A percentile compares a stretch with the other conserved stretches of the same genome.
Evolutionary conservation across 345 rosid genomes (phyloP).

Genomic region (Eucalyptus viminalis): DNA sequence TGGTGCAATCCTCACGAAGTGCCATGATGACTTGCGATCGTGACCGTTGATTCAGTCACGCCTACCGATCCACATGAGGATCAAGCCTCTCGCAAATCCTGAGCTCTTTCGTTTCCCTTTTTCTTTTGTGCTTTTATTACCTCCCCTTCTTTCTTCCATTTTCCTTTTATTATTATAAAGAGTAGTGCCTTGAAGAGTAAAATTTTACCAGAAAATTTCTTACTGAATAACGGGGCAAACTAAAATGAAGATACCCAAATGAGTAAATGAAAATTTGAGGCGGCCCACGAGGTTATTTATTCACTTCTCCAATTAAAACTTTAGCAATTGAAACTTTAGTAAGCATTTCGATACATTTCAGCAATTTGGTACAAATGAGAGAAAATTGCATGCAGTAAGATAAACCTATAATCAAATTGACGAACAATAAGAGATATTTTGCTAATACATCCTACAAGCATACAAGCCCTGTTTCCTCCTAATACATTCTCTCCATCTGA

Average conservation of each 20-base stretch:
- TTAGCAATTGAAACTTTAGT: background rate
- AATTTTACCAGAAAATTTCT: background rate
- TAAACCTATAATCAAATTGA: background rate
- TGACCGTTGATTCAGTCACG: background rate
- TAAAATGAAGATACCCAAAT: background rate
- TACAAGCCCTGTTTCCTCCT: background rate
- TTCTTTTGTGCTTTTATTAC: background rate
- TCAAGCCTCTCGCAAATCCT: background rate
- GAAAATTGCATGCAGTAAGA: background rate
- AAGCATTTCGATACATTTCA: background rate
- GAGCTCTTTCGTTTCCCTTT: background rate
- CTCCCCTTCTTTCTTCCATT: background rate
- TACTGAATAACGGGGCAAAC: background rate
- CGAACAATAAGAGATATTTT: background rate
- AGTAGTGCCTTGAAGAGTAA: background rate
- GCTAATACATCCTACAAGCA: background rate
- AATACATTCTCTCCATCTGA: background rate
- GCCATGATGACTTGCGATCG: background rate
- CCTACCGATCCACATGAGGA: background rate
- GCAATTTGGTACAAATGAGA: background rate
- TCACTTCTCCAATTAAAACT: background rate
- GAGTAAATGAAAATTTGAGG: background rate
- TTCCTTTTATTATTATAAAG: background rate
- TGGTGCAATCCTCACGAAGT: slow-evolving; percentile 9
- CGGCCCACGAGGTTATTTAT: background rate